Percentiles rank a stretch among this genome's conserved stretches.
Evolutionary conservation across 2,329 filamentous ascomycete genomes (phyloP).

Genomic region (Botrytis sinoallii): DNA sequence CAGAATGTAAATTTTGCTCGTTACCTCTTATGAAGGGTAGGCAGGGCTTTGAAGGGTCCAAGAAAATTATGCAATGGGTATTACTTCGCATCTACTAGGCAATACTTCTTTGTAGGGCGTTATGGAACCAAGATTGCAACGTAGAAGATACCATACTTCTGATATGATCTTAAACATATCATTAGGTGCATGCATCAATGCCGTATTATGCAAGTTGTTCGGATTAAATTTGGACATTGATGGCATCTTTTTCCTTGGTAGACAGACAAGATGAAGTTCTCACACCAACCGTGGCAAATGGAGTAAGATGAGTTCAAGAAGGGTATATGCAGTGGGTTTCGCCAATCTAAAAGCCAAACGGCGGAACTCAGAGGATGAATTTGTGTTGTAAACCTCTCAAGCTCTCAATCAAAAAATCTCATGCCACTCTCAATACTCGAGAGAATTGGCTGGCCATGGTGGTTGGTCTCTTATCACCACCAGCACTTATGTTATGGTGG

Average conservation of each 20-base stretch:
- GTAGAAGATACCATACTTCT: neutral
- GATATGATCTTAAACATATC: neutral
- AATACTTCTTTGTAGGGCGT: neutral
- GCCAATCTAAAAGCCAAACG: neutral
- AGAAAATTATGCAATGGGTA: neutral
- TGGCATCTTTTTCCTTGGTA: neutral
- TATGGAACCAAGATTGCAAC: neutral
- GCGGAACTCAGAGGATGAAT: neutral
- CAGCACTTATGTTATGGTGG: neutral
- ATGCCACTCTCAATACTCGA: too few species aligned
- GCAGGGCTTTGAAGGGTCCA: neutral
- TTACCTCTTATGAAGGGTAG: neutral
- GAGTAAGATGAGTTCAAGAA: neutral
- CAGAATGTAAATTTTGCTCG: neutral
- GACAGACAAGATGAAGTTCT: neutral
- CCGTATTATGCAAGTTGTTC: neutral
- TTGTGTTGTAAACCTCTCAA: too few species aligned
- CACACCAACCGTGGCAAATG: neutral
- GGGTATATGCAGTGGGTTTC: neutral
- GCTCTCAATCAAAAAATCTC: too few species aligned
- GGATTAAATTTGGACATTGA: neutral
- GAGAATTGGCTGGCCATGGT: neutral
- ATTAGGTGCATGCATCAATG: neutral
- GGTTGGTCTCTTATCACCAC: neutral
- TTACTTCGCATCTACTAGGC: neutral